Evolutionary conservation across 148 eudicot species (phyloP).

Genomic region (Diospyros kaki): DNA sequence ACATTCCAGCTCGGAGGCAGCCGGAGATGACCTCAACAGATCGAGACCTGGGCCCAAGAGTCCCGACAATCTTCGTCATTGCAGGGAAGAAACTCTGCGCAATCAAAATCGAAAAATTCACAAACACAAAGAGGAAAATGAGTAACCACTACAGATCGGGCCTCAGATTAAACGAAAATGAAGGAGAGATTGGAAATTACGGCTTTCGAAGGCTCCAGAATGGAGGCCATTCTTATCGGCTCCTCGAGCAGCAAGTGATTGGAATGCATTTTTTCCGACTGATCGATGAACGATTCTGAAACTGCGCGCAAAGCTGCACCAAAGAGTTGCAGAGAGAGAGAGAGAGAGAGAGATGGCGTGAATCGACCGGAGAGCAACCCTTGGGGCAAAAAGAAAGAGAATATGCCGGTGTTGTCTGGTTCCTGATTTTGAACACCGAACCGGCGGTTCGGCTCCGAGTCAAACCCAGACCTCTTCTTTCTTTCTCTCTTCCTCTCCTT

Average conservation of each 20-base stretch:
- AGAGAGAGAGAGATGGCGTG: background rate
- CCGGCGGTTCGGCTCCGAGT: too few species aligned
- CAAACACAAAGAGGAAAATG: background rate
- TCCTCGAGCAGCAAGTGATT: constrained; percentile 90
- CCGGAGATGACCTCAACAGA: constrained; percentile 69
- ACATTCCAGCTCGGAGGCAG: constrained; percentile 87
- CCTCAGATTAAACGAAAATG: background rate
- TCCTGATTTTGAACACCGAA: too few species aligned
- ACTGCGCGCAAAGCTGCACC: background rate
- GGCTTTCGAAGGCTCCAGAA: constrained; percentile 88
- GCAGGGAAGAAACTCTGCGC: constrained; percentile 77
- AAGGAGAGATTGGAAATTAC: constrained; percentile 26
- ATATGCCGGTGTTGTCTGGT: too few species aligned
- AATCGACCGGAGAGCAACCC: too few species aligned
- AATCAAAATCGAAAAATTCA: constrained; percentile 4
- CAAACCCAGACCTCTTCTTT: too few species aligned
- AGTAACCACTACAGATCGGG: background rate
- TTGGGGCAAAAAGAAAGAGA: too few species aligned
- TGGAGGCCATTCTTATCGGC: constrained; percentile 94
- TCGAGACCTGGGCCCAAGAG: constrained; percentile 84
- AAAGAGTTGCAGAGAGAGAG: constrained; percentile 12
- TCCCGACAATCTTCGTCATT: constrained; percentile 97
- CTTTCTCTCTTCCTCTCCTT: too few species aligned
- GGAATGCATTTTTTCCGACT: constrained; percentile 55
- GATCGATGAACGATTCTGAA: background rate